A percentile compares a stretch with the other conserved stretches of the same genome.
Evolutionary conservation across 1,284 basidiomycete species (phyloP).

Genomic region (Leccinum pseudoinsigne): DNA sequence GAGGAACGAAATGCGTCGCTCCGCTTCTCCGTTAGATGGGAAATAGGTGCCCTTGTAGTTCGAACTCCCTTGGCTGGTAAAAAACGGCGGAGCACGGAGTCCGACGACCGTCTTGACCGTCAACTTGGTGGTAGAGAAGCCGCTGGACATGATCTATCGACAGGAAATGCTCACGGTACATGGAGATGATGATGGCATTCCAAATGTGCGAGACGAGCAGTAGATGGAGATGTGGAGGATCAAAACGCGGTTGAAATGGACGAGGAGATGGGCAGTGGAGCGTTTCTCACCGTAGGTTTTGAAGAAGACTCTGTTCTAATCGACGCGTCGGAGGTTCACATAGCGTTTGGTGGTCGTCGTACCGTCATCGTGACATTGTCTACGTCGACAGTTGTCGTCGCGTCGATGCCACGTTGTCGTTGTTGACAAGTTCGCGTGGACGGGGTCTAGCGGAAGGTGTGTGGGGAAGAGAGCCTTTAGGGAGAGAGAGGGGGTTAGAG

Average conservation of each 20-base stretch:
- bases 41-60: constrained; percentile 84
- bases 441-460: too few relatives aligned
- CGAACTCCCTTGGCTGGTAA: constrained; percentile 84
- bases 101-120: constrained; percentile 82
- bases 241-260: constrained; percentile 98
- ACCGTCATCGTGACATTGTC: too few relatives aligned
- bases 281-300: constrained; percentile 97
- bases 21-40: constrained; percentile 91
- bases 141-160: constrained; percentile 96
- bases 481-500: too few relatives aligned
- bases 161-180: constrained; percentile 95
- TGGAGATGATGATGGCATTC: constrained; percentile 98
- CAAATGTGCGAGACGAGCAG: constrained; percentile 91
- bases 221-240: constrained; percentile 89
- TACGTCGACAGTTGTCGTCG: too few relatives aligned
- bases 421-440: too few relatives aligned
- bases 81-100: constrained; percentile 95
- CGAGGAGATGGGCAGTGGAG: constrained; percentile 87
- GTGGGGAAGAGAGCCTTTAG: too few relatives aligned
- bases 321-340: constrained; percentile 86
- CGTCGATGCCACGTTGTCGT: too few relatives aligned
- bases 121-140: constrained; percentile 92
- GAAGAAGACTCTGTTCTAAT: constrained; percentile 94
- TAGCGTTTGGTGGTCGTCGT: constrained; percentile 74
- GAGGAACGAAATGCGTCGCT: constrained; percentile 96